Conservation (phyloP, 805 yeast species). For the Cyberlindnera japonica region DNA sequence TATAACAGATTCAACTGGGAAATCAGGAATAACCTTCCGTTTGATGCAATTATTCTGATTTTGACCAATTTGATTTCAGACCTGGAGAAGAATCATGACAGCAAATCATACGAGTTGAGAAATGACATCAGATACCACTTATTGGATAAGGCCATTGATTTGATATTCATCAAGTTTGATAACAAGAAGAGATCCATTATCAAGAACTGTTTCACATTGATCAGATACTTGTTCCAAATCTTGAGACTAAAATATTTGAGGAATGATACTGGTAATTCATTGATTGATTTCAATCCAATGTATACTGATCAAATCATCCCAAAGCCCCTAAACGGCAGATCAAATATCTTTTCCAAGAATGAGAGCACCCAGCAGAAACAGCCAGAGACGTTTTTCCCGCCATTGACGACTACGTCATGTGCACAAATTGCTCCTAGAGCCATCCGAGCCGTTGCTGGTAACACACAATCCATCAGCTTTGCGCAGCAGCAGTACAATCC, state of each 20-base stretch:
- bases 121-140: constrained; percentile 31
- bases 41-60: constrained; percentile 52
- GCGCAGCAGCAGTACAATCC: constrained; percentile 16
- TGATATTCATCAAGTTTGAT: constrained; percentile 32
- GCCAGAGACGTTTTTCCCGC: constrained; percentile 4
- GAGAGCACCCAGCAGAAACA: constrained; percentile 8
- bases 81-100: constrained; percentile 33
- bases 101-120: constrained; percentile 29
- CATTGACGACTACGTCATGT: constrained; percentile 27
- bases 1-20: constrained; percentile 60
- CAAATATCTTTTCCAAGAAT: constrained; percentile 12
- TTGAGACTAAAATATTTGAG: constrained; percentile 28
- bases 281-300: constrained; percentile 23
- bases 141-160: constrained; percentile 30
- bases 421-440: constrained; percentile 33
- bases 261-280: constrained; percentile 17
- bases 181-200: constrained; percentile 32
- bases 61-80: constrained; percentile 52
- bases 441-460: constrained; percentile 27
- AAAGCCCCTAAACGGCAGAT: constrained; percentile 22
- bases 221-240: constrained; percentile 31
- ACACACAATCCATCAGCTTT: constrained; percentile 18
- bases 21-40: constrained; percentile 55
- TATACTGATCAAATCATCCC: constrained; percentile 28
- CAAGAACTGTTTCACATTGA: constrained; percentile 31